phyloP scores from a whole-genome alignment of 2,329 filamentous ascomycete species.

The Pseudocercospora cruenta region DNA sequence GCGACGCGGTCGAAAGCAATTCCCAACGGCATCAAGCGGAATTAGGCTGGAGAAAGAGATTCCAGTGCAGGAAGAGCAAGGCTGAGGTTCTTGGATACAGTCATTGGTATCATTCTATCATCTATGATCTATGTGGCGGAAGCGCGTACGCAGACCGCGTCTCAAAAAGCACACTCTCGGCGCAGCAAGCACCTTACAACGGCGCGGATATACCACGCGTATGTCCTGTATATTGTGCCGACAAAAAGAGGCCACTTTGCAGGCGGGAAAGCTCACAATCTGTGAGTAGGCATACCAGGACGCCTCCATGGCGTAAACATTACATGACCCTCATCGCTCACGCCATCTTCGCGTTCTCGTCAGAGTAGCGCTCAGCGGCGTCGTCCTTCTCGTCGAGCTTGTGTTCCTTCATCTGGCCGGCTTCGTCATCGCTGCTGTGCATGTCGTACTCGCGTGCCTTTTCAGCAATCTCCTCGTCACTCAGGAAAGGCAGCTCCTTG shows the following conservation, averaged over 20 bases:
- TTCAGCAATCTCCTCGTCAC: constrained; percentile 32
- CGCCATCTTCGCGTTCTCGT: constrained; percentile 20
- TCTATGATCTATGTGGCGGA: constrained; percentile 13
- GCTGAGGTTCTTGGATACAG: not conserved
- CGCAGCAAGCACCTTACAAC: not conserved
- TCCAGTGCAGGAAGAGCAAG: not conserved
- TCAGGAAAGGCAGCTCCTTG: constrained; percentile 41
- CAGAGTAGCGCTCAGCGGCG: constrained; percentile 16
- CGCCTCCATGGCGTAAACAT: not conserved
- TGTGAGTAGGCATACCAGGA: not conserved
- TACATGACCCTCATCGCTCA: not conserved
- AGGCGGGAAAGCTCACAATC: not conserved
- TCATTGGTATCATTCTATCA: constrained; percentile 9
- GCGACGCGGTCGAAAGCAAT: not conserved
- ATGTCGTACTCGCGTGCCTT: constrained; percentile 41
- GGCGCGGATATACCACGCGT: not conserved
- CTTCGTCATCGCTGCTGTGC: constrained; percentile 39
- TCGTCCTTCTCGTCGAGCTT: constrained; percentile 30
- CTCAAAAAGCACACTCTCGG: not conserved
- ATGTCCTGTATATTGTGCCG: not conserved
- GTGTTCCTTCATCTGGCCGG: constrained; percentile 32
- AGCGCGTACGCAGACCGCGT: constrained; percentile 17
- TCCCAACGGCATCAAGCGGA: not conserved
- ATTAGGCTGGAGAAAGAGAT: not conserved
- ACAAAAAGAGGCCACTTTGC: not conserved